Percentiles rank a stretch among this genome's conserved stretches.
These are phyloP conservation scores for Nothophaeocryptopus gaeumannii DNA, from an alignment of 2,329 filamentous ascomycete genomes.

Conservation along the genomic window DNA sequence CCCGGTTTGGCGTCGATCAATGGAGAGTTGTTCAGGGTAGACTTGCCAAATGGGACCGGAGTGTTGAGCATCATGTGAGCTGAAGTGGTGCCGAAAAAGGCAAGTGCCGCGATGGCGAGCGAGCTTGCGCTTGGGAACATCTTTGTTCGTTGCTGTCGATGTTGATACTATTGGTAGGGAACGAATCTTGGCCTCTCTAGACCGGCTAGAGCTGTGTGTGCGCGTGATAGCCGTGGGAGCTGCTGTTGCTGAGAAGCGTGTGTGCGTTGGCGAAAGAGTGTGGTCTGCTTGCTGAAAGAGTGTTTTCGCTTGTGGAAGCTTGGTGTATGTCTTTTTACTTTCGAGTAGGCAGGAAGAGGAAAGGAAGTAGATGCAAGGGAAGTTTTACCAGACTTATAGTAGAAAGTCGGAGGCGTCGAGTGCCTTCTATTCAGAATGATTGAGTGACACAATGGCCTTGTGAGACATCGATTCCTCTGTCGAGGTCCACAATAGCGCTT, in stretches of 20 bases:
- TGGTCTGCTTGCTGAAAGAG: constrained; percentile 8
- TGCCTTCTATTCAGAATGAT: constrained; percentile 13
- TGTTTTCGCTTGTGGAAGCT: constrained; percentile 1
- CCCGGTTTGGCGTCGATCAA: constrained; percentile 53
- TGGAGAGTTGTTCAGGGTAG: constrained; percentile 61
- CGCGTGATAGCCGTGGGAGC: constrained; percentile 11
- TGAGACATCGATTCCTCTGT: constrained; percentile 11
- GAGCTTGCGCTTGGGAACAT: constrained; percentile 11
- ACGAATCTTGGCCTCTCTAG: constrained; percentile 15
- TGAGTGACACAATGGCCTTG: constrained; percentile 16
- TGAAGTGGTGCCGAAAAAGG: constrained; percentile 44
- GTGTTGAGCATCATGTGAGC: constrained; percentile 73
- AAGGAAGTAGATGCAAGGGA: constrained; percentile 4
- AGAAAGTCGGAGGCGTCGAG: constrained; percentile 9
- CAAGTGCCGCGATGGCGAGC: constrained; percentile 37
- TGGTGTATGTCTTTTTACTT: constrained; percentile 3
- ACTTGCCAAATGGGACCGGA: constrained; percentile 63
- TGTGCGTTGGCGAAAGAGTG: constrained; percentile 7
- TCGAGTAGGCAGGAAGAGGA: constrained; percentile 1
- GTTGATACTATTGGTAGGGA: neutral
- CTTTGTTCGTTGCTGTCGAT: constrained; percentile 13
- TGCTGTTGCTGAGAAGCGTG: constrained; percentile 6
- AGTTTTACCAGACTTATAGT: constrained; percentile 10
- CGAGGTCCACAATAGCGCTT: no score
- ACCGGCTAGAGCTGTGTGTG: constrained; percentile 18